phyloP scores from a whole-genome alignment of 176 grass and related monocot species.

The Cenchrus purpureus region DNA sequence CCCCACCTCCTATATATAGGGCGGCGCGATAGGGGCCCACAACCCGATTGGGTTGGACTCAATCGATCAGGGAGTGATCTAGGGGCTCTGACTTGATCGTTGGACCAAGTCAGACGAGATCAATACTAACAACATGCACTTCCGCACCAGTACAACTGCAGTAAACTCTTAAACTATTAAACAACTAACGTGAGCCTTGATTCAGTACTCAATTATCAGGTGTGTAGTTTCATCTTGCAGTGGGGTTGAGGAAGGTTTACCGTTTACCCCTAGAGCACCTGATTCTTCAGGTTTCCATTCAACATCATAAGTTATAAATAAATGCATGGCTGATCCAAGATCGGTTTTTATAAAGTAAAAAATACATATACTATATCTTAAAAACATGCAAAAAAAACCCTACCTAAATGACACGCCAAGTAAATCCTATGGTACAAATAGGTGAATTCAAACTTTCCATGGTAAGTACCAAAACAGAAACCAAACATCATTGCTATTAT shows the following conservation, averaged over 20 bases:
- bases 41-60: too few relatives aligned
- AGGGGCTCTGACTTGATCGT: too few relatives aligned
- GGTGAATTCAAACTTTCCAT: conserved; percentile 2
- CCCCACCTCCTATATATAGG: too few relatives aligned
- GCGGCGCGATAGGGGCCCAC: too few relatives aligned
- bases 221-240: background rate
- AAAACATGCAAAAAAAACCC: conserved; percentile 22
- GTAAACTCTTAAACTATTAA: conserved; percentile 10
- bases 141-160: too few relatives aligned
- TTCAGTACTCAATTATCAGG: background rate
- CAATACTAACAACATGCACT: too few relatives aligned
- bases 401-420: background rate
- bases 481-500: conserved; percentile 3
- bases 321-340: background rate
- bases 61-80: too few relatives aligned
- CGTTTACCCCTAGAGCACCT: background rate
- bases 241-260: background rate
- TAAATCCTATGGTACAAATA: conserved; percentile 10
- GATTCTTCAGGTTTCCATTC: background rate
- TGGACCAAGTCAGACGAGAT: too few relatives aligned
- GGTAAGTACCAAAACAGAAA: conserved; percentile 13
- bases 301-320: conserved; percentile 14
- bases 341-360: background rate
- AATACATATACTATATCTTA: background rate
- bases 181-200: conserved; percentile 6